These are phyloP conservation scores for Stagonosporopsis tanaceti DNA, from an alignment of 2,329 filamentous ascomycete genomes.

Conservation along the genomic window DNA sequence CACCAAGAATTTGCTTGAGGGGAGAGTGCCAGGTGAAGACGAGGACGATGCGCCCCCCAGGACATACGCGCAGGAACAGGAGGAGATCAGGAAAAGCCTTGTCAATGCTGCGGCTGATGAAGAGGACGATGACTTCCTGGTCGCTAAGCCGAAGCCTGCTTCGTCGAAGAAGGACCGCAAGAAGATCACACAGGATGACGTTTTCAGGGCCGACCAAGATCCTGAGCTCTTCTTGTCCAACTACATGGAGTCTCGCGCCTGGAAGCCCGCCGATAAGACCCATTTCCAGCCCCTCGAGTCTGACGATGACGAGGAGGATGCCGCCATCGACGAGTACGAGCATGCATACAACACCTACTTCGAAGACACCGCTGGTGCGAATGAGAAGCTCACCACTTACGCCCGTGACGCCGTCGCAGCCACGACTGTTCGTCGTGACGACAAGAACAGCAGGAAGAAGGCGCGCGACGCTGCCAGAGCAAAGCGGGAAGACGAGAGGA, in stretches of 20 bases:
- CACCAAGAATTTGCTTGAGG: conserved; percentile 83
- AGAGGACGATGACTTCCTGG: conserved; percentile 76
- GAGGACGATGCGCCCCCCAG: conserved; percentile 65
- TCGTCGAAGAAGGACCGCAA: conserved; percentile 38
- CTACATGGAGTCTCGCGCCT: conserved; percentile 90
- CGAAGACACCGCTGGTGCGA: conserved; percentile 87
- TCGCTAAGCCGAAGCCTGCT: conserved; percentile 68
- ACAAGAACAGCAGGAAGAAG: conserved; percentile 77
- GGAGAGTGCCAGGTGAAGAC: conserved; percentile 66
- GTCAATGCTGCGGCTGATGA: conserved; percentile 68
- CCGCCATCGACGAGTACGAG: conserved; percentile 85
- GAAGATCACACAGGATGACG: conserved; percentile 60
- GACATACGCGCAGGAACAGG: conserved; percentile 90
- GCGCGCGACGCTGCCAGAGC: conserved; percentile 79
- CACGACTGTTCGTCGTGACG: conserved; percentile 86
- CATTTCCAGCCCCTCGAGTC: conserved; percentile 87
- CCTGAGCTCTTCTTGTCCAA: conserved; percentile 94
- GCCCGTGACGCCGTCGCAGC: conserved; percentile 84
- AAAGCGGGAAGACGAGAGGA: conserved; percentile 80
- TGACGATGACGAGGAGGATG: conserved; percentile 81
- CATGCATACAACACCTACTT: conserved; percentile 95
- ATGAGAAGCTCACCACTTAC: conserved; percentile 87
- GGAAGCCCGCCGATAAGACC: conserved; percentile 74
- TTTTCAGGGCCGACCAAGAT: conserved; percentile 82
- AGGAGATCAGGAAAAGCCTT: conserved; percentile 78